Conservation (phyloP, 2,329 filamentous ascomycete species). For the Sphaerulina populicola region DNA sequence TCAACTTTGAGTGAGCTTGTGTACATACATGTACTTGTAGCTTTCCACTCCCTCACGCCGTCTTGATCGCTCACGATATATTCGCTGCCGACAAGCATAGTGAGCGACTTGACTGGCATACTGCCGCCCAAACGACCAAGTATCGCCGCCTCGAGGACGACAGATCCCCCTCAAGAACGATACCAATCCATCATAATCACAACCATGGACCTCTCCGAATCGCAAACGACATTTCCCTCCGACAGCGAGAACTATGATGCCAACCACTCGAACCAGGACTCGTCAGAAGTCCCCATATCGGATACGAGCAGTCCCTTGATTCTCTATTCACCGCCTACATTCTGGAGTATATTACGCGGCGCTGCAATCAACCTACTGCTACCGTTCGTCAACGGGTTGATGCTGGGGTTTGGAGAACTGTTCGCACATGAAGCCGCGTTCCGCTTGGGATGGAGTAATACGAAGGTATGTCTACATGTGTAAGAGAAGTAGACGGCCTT, state of each 20-base stretch:
- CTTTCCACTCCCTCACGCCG: too few species aligned
- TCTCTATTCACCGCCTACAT: slow-evolving; percentile 78
- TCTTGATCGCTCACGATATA: too few species aligned
- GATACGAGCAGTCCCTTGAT: slow-evolving; percentile 61
- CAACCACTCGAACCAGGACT: slow-evolving; percentile 40
- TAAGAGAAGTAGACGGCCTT: neutral
- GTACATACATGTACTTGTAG: too few species aligned
- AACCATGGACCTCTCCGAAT: slow-evolving; percentile 51
- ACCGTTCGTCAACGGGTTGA: slow-evolving; percentile 94
- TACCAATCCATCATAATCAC: slow-evolving; percentile 33
- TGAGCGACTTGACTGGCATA: too few species aligned
- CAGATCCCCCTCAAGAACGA: neutral
- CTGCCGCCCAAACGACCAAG: neutral
- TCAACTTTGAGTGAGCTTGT: too few species aligned
- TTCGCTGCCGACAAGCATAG: too few species aligned
- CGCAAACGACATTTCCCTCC: slow-evolving; percentile 67
- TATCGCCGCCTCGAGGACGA: neutral
- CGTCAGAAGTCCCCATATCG: slow-evolving; percentile 52
- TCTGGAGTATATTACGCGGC: slow-evolving; percentile 77
- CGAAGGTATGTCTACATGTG: slow-evolving; percentile 58
- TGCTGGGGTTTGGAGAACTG: slow-evolving; percentile 94
- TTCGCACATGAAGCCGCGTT: slow-evolving; percentile 95
- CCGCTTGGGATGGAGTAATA: slow-evolving; percentile 83
- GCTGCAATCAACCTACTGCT: slow-evolving; percentile 92
- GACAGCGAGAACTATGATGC: slow-evolving; percentile 77